Conservation (phyloP, 768 basidiomycete genomes). For the Kwoniella sp. region DNA sequence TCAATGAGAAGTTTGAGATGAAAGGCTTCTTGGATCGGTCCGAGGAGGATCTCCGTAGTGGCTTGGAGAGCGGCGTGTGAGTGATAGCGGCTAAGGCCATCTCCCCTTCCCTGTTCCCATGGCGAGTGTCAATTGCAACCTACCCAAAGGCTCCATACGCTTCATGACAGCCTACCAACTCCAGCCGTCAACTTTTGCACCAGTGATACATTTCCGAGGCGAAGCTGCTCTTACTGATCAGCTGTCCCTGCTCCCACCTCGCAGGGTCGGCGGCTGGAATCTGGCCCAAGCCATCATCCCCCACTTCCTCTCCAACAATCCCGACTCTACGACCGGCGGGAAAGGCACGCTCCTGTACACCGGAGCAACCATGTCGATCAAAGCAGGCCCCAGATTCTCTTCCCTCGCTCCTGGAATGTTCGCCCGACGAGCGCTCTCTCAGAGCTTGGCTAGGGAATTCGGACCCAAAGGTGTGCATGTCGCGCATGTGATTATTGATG, state of each 20-base stretch:
- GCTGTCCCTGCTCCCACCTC: background rate
- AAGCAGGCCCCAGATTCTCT: slow-evolving; percentile 33
- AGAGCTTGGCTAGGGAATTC: slow-evolving; percentile 54
- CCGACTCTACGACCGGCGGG: slow-evolving; percentile 13
- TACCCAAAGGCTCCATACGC: too few species aligned
- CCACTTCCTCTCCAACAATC: slow-evolving; percentile 21
- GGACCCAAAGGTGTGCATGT: slow-evolving; percentile 54
- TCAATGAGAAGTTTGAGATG: slow-evolving; percentile 33
- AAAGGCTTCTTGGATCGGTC: slow-evolving; percentile 40
- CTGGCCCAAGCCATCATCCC: slow-evolving; percentile 43
- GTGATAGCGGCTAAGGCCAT: slow-evolving; percentile 7
- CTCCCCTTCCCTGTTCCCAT: too few species aligned
- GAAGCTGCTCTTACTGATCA: too few species aligned
- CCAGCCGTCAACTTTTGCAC: background rate
- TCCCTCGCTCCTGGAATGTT: slow-evolving; percentile 46
- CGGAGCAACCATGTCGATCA: slow-evolving; percentile 49
- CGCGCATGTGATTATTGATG: slow-evolving; percentile 51
- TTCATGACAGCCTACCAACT: too few species aligned
- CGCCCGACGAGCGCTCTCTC: slow-evolving; percentile 41
- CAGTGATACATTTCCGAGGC: background rate
- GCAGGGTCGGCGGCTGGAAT: slow-evolving; percentile 43
- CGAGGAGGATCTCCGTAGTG: slow-evolving; percentile 34
- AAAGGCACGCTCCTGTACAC: slow-evolving; percentile 48
- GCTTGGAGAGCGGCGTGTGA: slow-evolving; percentile 40
- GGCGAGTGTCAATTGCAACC: too few species aligned